Percentiles rank a stretch among this genome's conserved stretches.
Evolutionary conservation across 495 filamentous ascomycete species (phyloP).

Genomic region (Aspergillus steynii): DNA sequence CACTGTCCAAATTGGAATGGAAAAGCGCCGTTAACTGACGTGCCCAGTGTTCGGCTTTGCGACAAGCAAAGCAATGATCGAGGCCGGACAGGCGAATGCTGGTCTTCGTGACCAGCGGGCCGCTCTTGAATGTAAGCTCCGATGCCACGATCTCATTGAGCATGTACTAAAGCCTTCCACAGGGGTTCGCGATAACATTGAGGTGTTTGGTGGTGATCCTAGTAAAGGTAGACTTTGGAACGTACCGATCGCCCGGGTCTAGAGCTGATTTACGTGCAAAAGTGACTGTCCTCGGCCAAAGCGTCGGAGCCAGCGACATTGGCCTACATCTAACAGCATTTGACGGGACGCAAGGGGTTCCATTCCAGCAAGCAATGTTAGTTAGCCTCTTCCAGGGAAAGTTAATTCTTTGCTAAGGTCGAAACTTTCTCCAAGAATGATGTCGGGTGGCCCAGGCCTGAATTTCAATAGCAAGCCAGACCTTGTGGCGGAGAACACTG

Average conservation of each 20-base stretch:
- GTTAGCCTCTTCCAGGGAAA: background rate
- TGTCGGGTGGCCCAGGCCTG: slow-evolving; percentile 44
- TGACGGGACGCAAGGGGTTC: slow-evolving; percentile 22
- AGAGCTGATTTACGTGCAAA: background rate
- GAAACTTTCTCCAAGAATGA: slow-evolving; percentile 26
- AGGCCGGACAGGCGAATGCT: slow-evolving; percentile 23
- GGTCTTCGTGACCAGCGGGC: slow-evolving; percentile 31
- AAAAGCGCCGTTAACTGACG: background rate
- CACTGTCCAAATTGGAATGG: background rate
- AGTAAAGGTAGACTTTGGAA: slow-evolving; percentile 17
- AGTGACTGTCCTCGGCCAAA: slow-evolving; percentile 32
- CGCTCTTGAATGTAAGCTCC: slow-evolving; percentile 28
- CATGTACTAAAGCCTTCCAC: background rate
- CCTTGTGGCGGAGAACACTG: slow-evolving; percentile 34
- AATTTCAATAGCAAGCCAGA: slow-evolving; percentile 42
- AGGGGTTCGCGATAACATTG: slow-evolving; percentile 36
- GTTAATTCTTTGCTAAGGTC: background rate
- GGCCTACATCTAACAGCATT: slow-evolving; percentile 43
- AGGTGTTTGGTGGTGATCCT: slow-evolving; percentile 33
- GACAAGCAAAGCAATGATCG: slow-evolving; percentile 21
- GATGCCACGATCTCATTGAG: background rate
- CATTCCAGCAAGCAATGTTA: slow-evolving; percentile 19
- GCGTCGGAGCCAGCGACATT: slow-evolving; percentile 36
- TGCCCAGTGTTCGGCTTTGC: slow-evolving; percentile 27
- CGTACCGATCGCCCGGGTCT: background rate